A percentile compares a stretch with the other conserved stretches of the same genome.
Conservation (phyloP, 768 basidiomycete genomes). For the Tubosaeta sp. region DNA sequence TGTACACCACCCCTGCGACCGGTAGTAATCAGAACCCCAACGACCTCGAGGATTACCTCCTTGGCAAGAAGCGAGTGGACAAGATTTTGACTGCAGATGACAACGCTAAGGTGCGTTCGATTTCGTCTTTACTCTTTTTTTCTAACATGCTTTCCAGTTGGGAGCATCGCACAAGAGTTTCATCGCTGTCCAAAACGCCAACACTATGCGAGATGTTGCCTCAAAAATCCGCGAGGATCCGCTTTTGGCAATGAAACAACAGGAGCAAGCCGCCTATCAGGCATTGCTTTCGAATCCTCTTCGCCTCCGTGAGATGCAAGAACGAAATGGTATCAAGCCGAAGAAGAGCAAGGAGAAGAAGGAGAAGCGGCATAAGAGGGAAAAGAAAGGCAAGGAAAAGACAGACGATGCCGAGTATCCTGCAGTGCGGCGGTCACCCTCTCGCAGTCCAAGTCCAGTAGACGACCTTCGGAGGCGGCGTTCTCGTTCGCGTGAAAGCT, state of each 20-base stretch:
- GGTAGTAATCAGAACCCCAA: constrained; percentile 84
- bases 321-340: constrained; percentile 74
- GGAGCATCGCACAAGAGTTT: constrained; percentile 89
- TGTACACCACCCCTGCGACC: constrained; percentile 97
- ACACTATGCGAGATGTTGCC: constrained; percentile 80
- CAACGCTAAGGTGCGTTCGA: constrained; percentile 69
- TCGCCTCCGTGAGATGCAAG: constrained; percentile 75
- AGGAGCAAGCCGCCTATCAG: constrained; percentile 91
- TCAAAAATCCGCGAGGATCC: constrained; percentile 97
- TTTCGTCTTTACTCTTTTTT: neutral
- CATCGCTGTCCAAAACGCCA: constrained; percentile 93
- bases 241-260: constrained; percentile 94
- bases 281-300: constrained; percentile 83
- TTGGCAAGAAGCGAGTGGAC: constrained; percentile 97
- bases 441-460: constrained; percentile 31
- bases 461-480: constrained; percentile 25
- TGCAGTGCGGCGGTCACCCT: constrained; percentile 28
- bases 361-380: constrained; percentile 48
- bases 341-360: constrained; percentile 72
- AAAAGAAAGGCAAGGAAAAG: constrained; percentile 35
- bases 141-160: constrained; percentile 42
- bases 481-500: constrained; percentile 30
- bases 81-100: constrained; percentile 91
- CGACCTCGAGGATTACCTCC: constrained; percentile 92
- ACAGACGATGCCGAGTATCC: constrained; percentile 26